These are phyloP conservation scores for Microcyclosporella mali DNA, from an alignment of 2,329 filamentous ascomycete genomes.

Conservation along the genomic window DNA sequence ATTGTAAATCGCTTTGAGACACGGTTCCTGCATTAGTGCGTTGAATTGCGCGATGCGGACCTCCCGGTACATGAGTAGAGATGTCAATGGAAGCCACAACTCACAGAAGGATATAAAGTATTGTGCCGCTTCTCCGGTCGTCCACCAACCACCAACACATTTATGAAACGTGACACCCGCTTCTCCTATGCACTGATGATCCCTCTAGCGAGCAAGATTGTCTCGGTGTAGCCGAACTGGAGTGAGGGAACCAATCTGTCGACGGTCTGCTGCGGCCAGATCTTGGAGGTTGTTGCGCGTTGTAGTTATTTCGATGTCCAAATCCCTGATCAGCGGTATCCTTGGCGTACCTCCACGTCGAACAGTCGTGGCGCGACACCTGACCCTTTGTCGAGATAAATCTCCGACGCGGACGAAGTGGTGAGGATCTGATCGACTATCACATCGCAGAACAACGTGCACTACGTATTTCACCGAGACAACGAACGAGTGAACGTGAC, in stretches of 20 bases:
- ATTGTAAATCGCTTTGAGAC: constrained; percentile 13
- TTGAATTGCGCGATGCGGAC: constrained; percentile 23
- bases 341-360: too few relatives aligned
- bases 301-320: too few relatives aligned
- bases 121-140: too few relatives aligned
- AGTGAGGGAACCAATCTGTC: constrained; percentile 5
- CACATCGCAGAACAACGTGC: constrained; percentile 1
- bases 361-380: too few relatives aligned
- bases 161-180: constrained; percentile 26
- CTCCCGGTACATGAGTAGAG: constrained; percentile 16
- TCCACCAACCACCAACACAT: not conserved
- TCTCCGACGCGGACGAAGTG: too few relatives aligned
- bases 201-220: constrained; percentile 10
- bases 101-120: not conserved
- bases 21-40: constrained; percentile 28
- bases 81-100: constrained; percentile 14
- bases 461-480: constrained; percentile 2
- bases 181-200: constrained; percentile 8
- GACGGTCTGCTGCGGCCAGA: not conserved
- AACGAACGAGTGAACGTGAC: constrained; percentile 12
- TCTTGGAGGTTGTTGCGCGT: not conserved
- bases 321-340: too few relatives aligned
- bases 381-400: too few relatives aligned
- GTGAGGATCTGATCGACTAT: too few relatives aligned
- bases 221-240: constrained; percentile 18